A percentile compares a stretch with the other conserved stretches of the same genome.
These are phyloP conservation scores for Phytophthora aleatoria DNA, from an alignment of 352 stramenopile species.

Conservation along the genomic window DNA sequence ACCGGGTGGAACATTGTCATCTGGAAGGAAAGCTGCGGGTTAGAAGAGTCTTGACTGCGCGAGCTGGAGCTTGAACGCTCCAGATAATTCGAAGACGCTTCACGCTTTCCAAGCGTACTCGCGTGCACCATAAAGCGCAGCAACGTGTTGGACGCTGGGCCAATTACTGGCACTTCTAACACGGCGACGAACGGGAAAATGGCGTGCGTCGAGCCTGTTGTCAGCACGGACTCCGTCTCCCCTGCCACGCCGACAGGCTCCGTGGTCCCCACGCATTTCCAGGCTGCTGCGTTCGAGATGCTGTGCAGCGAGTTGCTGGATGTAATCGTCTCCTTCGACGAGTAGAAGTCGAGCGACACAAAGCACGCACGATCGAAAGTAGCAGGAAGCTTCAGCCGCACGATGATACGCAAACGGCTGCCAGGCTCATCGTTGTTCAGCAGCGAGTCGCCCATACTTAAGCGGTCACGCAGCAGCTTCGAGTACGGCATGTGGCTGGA, in stretches of 20 bases:
- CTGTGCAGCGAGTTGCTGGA: constrained; percentile 53
- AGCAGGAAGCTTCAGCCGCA: constrained; percentile 80
- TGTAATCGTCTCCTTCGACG: constrained; percentile 67
- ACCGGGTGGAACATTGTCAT: constrained; percentile 89
- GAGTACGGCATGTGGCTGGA: constrained; percentile 87
- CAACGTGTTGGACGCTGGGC: constrained; percentile 79
- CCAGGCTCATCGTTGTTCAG: constrained; percentile 81
- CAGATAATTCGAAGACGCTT: constrained; percentile 50
- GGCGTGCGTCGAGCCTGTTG: constrained; percentile 54
- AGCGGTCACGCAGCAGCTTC: constrained; percentile 67
- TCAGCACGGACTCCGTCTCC: constrained; percentile 70
- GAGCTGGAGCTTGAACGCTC: constrained; percentile 49
- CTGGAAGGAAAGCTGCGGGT: constrained; percentile 69
- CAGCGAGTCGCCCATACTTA: constrained; percentile 79
- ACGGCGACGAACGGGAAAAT: constrained; percentile 89
- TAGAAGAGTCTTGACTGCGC: constrained; percentile 44
- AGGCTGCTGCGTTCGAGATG: constrained; percentile 63
- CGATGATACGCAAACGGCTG: constrained; percentile 82
- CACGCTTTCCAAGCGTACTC: constrained; percentile 73
- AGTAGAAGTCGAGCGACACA: constrained; percentile 85
- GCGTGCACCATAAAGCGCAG: constrained; percentile 88
- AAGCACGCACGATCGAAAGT: constrained; percentile 82
- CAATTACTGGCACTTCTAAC: constrained; percentile 81
- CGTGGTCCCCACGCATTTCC: constrained; percentile 86
- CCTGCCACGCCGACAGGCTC: constrained; percentile 72